A percentile compares a stretch with the other conserved stretches of the same genome.
phyloP scores from a whole-genome alignment of 192 early-diverging fungal genomes.

The Coemansia sp. region DNA sequence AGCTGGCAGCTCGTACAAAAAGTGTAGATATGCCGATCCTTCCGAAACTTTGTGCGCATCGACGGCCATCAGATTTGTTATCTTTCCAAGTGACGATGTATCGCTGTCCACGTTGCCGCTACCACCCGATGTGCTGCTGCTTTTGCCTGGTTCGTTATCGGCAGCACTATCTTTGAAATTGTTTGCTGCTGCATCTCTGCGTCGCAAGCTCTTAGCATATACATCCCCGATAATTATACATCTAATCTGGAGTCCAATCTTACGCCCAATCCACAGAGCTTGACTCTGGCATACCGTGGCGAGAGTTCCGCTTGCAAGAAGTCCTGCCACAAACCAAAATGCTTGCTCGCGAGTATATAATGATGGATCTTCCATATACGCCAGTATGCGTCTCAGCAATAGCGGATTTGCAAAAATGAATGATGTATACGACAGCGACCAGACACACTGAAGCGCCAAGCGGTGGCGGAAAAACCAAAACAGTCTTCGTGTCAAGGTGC shows the following conservation, averaged over 20 bases:
- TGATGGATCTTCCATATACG: slow-evolving; percentile 59
- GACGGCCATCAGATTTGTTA: slow-evolving; percentile 70
- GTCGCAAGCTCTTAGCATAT: slow-evolving; percentile 65
- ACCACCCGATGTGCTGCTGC: slow-evolving; percentile 3
- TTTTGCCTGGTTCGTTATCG: neutral
- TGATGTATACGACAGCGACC: slow-evolving; percentile 48
- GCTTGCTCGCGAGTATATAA: slow-evolving; percentile 56
- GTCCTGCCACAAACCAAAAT: slow-evolving; percentile 63
- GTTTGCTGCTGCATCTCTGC: slow-evolving; percentile 50
- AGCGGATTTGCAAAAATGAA: slow-evolving; percentile 59
- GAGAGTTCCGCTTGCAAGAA: slow-evolving; percentile 54
- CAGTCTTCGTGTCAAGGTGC: slow-evolving; percentile 36
- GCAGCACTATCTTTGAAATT: slow-evolving; percentile 4
- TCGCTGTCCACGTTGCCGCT: slow-evolving; percentile 30
- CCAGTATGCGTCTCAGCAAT: slow-evolving; percentile 60
- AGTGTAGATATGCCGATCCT: slow-evolving; percentile 58
- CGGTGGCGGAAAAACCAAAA: slow-evolving; percentile 54
- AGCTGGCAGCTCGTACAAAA: slow-evolving; percentile 62
- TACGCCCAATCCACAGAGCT: slow-evolving; percentile 70
- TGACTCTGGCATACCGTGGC: slow-evolving; percentile 60
- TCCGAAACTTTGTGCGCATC: slow-evolving; percentile 68
- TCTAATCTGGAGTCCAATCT: slow-evolving; percentile 64
- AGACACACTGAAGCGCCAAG: slow-evolving; percentile 52
- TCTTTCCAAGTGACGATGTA: slow-evolving; percentile 58
- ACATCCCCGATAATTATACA: slow-evolving; percentile 67